Percentiles rank a stretch among this genome's conserved stretches.
Evolutionary conservation across 495 filamentous ascomycete species (phyloP).

Genomic region (Penicillium paxilli): DNA sequence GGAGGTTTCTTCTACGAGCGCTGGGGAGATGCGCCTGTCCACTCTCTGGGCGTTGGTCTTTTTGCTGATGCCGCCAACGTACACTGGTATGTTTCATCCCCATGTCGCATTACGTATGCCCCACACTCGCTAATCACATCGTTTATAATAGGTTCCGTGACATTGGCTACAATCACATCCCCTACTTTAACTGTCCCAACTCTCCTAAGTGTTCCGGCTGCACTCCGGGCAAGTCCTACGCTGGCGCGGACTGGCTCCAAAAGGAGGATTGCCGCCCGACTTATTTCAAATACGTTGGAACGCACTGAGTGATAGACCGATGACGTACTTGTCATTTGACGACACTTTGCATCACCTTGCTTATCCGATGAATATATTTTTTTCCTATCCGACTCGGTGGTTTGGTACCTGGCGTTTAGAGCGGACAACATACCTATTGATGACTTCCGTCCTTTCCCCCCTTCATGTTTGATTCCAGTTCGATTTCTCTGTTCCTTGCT

Average conservation of each 20-base stretch:
- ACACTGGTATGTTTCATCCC: slow-evolving; percentile 73
- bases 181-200: slow-evolving; percentile 98
- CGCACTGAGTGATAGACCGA: slow-evolving; percentile 53
- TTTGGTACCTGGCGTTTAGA: slow-evolving; percentile 32
- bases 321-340: slow-evolving; percentile 17
- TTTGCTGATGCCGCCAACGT: slow-evolving; percentile 90
- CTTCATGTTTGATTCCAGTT: slow-evolving; percentile 12
- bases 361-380: slow-evolving; percentile 30
- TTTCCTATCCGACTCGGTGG: slow-evolving; percentile 16
- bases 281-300: slow-evolving; percentile 94
- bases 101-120: neutral
- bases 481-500: slow-evolving; percentile 5
- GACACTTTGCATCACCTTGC: slow-evolving; percentile 28
- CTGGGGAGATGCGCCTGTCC: slow-evolving; percentile 98
- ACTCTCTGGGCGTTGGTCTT: slow-evolving; percentile 90
- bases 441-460: slow-evolving; percentile 27
- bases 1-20: slow-evolving; percentile 99
- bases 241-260: slow-evolving; percentile 78
- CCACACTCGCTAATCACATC: slow-evolving; percentile 14
- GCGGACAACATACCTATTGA: slow-evolving; percentile 31
- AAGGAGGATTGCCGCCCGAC: slow-evolving; percentile 94
- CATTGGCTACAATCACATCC: slow-evolving; percentile 98
- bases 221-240: slow-evolving; percentile 78
- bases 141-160: slow-evolving; percentile 81
- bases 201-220: slow-evolving; percentile 93